phyloP scores from a whole-genome alignment of 768 basidiomycete species.

The Mycena olivaceomarginata region DNA sequence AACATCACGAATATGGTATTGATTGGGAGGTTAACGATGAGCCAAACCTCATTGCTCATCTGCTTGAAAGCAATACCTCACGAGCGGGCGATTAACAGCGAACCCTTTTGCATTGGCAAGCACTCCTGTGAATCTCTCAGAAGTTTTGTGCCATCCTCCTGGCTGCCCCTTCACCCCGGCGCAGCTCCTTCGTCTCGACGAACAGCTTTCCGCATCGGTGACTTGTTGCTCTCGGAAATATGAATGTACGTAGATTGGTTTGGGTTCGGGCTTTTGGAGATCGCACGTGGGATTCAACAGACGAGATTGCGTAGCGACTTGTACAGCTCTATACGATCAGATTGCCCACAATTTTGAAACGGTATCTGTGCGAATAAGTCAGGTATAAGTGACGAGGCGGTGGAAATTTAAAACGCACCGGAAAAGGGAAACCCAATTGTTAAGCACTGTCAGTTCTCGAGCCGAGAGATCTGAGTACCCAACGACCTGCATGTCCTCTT shows the following conservation, averaged over 20 bases:
- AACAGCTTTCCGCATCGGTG: background rate
- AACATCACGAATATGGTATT: slow-evolving; percentile 38
- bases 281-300: slow-evolving; percentile 12
- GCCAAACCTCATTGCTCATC: slow-evolving; percentile 27
- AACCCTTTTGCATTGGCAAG: slow-evolving; percentile 22
- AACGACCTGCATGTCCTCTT: background rate
- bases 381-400: background rate
- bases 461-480: background rate
- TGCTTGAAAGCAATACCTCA: slow-evolving; percentile 31
- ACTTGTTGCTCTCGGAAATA: slow-evolving; percentile 14
- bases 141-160: slow-evolving; percentile 12
- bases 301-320: background rate
- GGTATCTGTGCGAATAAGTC: background rate
- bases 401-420: background rate
- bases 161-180: slow-evolving; percentile 7
- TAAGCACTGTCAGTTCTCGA: background rate
- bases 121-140: slow-evolving; percentile 9
- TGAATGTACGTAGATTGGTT: slow-evolving; percentile 7
- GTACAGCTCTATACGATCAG: background rate
- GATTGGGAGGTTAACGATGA: slow-evolving; percentile 40
- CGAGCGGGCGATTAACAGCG: background rate
- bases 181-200: background rate
- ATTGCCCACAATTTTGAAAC: background rate
- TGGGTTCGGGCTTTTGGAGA: slow-evolving; percentile 5
- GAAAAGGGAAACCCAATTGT: background rate